Base-by-base conservation (phyloP, 441 rosid species). In the Pelargonium myrrhifolium region DNA sequence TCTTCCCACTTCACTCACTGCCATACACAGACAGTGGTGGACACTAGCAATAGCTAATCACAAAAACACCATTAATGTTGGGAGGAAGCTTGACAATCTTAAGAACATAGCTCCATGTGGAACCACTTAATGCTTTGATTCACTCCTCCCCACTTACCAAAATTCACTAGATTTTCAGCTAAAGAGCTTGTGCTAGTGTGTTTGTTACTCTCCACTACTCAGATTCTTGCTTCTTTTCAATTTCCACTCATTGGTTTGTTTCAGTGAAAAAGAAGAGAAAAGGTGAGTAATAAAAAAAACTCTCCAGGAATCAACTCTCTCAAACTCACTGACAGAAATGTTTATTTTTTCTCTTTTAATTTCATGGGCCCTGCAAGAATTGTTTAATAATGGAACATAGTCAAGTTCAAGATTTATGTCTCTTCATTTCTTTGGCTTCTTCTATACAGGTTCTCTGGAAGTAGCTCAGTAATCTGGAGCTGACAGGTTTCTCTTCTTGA, bases 121-220 rank as follows among this genome's bases (percentile, higher is more conserved):
- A 65, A 39, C 68, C 71, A 70, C 60, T 74, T 65, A 71, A 56
- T 72, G 51, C 74, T n/a, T 17, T 51, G 58, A 70, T 73, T 72
- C 12, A 65, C 51, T 58, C 65, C 64, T 64, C 74, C 74, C 74
- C 62, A 76, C 65, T 28, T 62, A 40, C 35, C 17, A 15, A 51
- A 58, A 49, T 1, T 63, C 42, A 59, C 20, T 42, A 43, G 39
- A 37, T 61, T 62, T 71, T n/a, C 61, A 65, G 61, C 59, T 4
- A 65, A 39, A 28, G 1, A 15, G 58, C 58, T n/a, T 15, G 22
- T 15, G 17, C 8, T 51, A 1, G 21, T 51, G 58, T 51, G 58
- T n/a, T 17, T 51, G 21, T 51, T 51, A 15, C 58, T 51, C 58
- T 9, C 15, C 20, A 51, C 10, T 14, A 9, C 58, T 17, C 18